Evolutionary conservation across 352 stramenopile species (phyloP), one percentile per base, ranked within the genome.

Genomic region (Phytophthora tentaculata): DNA sequence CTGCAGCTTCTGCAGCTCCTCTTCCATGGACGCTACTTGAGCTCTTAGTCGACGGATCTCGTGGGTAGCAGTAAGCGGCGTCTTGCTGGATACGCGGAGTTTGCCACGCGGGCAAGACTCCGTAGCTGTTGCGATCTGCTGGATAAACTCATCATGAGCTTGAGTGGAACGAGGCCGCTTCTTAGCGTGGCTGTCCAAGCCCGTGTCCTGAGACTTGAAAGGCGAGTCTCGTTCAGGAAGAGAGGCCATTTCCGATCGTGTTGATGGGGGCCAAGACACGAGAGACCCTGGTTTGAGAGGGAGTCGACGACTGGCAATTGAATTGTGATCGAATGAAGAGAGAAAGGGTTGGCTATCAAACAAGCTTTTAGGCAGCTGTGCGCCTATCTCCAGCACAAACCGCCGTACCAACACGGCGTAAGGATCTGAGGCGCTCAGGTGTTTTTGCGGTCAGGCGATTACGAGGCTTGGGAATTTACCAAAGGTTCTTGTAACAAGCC

Each of bases 1-100:
- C 19, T 63, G 28, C 6, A 79, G 54, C 1, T 35, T 28, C 19
- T 56, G 35, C 1, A 79, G 59, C 12, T 79, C 48, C 8, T 74
- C 56, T 35, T 74, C 67, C 58, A 76, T 70, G 9, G 54, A 47
- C 23, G 67, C 59, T 13, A 76, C 62, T 52, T 73, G 62, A 16
- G 60, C 48, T 39, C 62, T 41, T 9, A 79, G 47, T 6, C 66
- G 28, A 26, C 68, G 67, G 22, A 79, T 51, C 41, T 76, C 71
- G 19, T 76, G 64, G 22, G 56, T 67, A 14, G 61, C 32, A 49
- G 24, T 65, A 9, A 71, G 48, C 14, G 62, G 49, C 3, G 61
- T 7, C 9, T 68, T 62, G 41, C 58, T 74, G 10, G 55, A 24
- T 6, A 45, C 60, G 16, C 60, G 50, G 23, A 32, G 60, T 50